A percentile compares a stretch with the other conserved stretches of the same genome.
Evolutionary conservation across 352 stramenopile species (phyloP).

Genomic region (Lagenidium giganteum): DNA sequence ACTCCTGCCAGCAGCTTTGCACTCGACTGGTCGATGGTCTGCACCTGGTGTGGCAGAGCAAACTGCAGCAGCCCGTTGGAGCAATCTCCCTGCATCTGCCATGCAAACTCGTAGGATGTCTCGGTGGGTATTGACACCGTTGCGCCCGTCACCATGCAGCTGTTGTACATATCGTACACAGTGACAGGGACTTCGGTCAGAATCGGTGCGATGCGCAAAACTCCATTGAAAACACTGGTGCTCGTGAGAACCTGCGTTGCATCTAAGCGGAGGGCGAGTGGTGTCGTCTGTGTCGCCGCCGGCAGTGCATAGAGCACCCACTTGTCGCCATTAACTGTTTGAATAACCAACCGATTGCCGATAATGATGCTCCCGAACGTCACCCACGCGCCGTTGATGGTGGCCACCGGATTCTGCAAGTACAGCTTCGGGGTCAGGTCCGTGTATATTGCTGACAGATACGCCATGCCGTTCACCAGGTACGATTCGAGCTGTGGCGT

Average conservation of each 20-base stretch:
- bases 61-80: slow-evolving; percentile 55
- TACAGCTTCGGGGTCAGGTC: slow-evolving; percentile 43
- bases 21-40: slow-evolving; percentile 35
- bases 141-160: slow-evolving; percentile 54
- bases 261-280: slow-evolving; percentile 30
- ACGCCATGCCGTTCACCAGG: slow-evolving; percentile 73
- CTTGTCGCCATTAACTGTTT: slow-evolving; percentile 39
- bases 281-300: slow-evolving; percentile 12
- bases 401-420: slow-evolving; percentile 42
- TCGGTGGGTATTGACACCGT: slow-evolving; percentile 35
- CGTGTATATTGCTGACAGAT: slow-evolving; percentile 51
- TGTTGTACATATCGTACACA: slow-evolving; percentile 56
- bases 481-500: slow-evolving; percentile 28
- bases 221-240: slow-evolving; percentile 29
- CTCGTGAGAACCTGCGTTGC: slow-evolving; percentile 39
- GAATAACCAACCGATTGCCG: slow-evolving; percentile 42
- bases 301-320: slow-evolving; percentile 50
- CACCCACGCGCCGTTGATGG: slow-evolving; percentile 37
- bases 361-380: slow-evolving; percentile 21
- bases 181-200: slow-evolving; percentile 29
- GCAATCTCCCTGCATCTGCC: slow-evolving; percentile 50
- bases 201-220: slow-evolving; percentile 38
- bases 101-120: slow-evolving; percentile 51
- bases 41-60: slow-evolving; percentile 49
- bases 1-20: slow-evolving; percentile 28